These are phyloP conservation scores for Linderniella brevidens DNA, from an alignment of 257 asterid species.

Conservation along the genomic window DNA sequence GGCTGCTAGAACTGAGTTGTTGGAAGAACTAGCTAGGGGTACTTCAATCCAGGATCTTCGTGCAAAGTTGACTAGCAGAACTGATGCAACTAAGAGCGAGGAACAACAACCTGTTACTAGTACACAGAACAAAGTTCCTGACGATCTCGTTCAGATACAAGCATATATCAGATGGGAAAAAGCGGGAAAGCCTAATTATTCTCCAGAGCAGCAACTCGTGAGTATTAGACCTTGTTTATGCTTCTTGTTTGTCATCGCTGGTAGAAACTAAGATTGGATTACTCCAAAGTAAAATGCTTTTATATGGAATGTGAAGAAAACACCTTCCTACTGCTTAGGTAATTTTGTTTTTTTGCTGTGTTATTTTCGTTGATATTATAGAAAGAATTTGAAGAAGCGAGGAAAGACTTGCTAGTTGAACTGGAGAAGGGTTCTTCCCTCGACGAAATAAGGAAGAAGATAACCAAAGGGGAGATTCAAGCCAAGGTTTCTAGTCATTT, in stretches of 20 bases:
- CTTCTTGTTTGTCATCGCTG: conserved; percentile 4
- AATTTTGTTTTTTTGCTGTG: too few relatives aligned
- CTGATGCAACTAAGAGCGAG: conserved; percentile 22
- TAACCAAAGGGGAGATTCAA: conserved; percentile 49
- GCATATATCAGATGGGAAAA: conserved; percentile 77
- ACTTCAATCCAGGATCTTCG: conserved; percentile 54
- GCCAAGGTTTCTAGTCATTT: conserved; percentile 44
- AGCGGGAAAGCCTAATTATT: conserved; percentile 78
- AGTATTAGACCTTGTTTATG: conserved; percentile 13
- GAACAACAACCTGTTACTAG: conserved; percentile 28
- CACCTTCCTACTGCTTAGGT: too few relatives aligned
- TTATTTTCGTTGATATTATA: conserved; percentile 19
- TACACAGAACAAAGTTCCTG: conserved; percentile 39
- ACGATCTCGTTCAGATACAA: conserved; percentile 65
- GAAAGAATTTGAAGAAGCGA: conserved; percentile 86
- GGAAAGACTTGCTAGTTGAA: conserved; percentile 66
- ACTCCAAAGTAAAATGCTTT: too few relatives aligned
- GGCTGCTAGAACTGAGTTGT: conserved; percentile 81
- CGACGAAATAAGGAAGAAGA: conserved; percentile 40
- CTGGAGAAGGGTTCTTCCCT: conserved; percentile 56
- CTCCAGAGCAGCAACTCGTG: conserved; percentile 73
- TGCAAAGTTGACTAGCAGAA: conserved; percentile 39
- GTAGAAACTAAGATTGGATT: conserved; percentile 1
- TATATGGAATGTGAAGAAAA: too few relatives aligned
- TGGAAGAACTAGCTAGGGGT: conserved; percentile 74